Conservation (phyloP, 768 basidiomycete species). For the Saitozyma sp. region DNA sequence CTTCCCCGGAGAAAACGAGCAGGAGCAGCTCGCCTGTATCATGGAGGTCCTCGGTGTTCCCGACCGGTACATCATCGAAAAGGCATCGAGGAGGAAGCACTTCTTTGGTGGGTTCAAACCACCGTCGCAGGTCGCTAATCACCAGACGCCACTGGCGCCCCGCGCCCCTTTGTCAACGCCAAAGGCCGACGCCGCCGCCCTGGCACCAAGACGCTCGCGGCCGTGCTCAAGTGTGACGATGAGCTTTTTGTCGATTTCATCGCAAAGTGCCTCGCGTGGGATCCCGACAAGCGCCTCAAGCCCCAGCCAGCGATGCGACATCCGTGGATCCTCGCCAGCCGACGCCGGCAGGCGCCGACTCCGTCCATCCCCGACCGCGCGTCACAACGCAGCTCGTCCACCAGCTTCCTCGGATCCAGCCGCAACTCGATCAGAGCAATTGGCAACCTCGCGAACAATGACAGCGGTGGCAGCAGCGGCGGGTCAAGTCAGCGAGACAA, state of each 20-base stretch:
- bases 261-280: slow-evolving; percentile 95
- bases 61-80: slow-evolving; percentile 91
- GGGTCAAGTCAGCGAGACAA: slow-evolving; percentile 11
- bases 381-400: not conserved
- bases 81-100: slow-evolving; percentile 85
- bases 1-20: slow-evolving; percentile 98
- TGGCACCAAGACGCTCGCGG: slow-evolving; percentile 81
- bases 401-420: not conserved
- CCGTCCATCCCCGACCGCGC: not conserved
- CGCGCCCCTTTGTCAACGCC: slow-evolving; percentile 90
- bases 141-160: slow-evolving; percentile 86
- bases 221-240: slow-evolving; percentile 88
- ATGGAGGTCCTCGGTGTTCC: slow-evolving; percentile 98
- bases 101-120: slow-evolving; percentile 79
- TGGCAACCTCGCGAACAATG: not conserved
- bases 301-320: slow-evolving; percentile 90
- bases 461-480: not conserved
- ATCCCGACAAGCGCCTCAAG: slow-evolving; percentile 92
- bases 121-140: not conserved
- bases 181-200: slow-evolving; percentile 92
- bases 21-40: slow-evolving; percentile 96
- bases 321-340: slow-evolving; percentile 74
- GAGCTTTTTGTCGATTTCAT: slow-evolving; percentile 97
- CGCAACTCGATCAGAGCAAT: slow-evolving; percentile 2
- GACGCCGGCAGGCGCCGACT: slow-evolving; percentile 52